Evolutionary conservation across 306 rosid species (phyloP), one percentile per base, ranked within the genome.

Genomic region (Lagenaria siceraria): DNA sequence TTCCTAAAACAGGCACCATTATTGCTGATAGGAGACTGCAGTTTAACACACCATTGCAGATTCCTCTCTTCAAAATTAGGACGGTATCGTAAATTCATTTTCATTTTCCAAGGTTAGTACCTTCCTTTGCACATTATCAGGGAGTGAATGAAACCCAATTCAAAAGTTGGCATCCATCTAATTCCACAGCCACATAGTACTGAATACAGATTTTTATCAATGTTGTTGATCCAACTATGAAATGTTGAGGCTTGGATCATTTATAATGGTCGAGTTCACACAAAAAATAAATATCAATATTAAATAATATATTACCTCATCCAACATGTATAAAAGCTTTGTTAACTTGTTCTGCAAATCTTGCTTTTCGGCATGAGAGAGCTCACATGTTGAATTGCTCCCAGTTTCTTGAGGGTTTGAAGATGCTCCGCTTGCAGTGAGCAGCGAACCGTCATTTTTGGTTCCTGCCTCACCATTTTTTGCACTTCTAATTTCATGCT

Each of bases 361-460:
- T 81, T 89, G 95, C 75, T 83, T 91, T 83, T 91, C 93, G 27
- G 88, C 85, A 82, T 84, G 87, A n/a, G 95, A 85, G 83, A 89
- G 91, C 84, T 88, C 97, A 36, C 80, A 78, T 15, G 76, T 77
- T 35, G 90, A 59, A 79, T 82, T 85, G 77, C 85, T 62, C 10
- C 82, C 85, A 15, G 85, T 81, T 21, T 84, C 95, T 81, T 81
- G 88, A 70, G 84, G 85, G 59, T 83, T 82, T 25, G 82, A 74
- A 65, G 87, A 79, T 72, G 18, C 83, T 79, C 83, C 87, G 75
- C 81, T 80, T 35, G 82, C 87, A 33, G 83, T 78, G 29, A 59
- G 69, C 79, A 80, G 19, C 38, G 84, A 49, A 54, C 55, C 72
- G 61, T 87, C 92, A 33, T 84, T 87, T 82, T 82, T 83, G 46